Base-by-base conservation (phyloP, 176 grass and related monocot species). In the Aegilops tauschii region DNA sequence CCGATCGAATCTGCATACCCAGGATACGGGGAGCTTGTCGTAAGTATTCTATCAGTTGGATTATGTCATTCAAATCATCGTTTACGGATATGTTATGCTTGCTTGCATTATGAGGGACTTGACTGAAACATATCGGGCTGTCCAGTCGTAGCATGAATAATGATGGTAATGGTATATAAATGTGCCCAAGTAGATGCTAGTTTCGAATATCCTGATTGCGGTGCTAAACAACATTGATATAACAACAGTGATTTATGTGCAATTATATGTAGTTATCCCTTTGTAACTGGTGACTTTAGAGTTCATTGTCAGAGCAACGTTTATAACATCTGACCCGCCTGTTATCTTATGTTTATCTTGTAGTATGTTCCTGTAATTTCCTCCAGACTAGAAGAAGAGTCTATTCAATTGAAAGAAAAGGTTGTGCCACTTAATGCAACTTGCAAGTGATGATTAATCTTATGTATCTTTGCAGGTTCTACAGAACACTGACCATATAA, bases 1-100 rank as follows among this genome's bases (percentile, higher is more conserved):
- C 92, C 96, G 5, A 98, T 98, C 68, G 96, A 98, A 90, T 98
- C 96, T 88, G 96, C 96, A 82, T 98, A 96, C 81, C 96, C 96
- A 73, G 93, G 96, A 75, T 98, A 90, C 31, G 96, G 93, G 61
- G 93, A 98, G 68, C 93, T 98, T 5, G 84, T 98, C 76, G 93
- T 98, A 91, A 96, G 96, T 87, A 27, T 74, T 49, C 9, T 83
- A 18, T 2, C 76, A 62, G 3, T 75, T 80, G 85, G 40, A 79
- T 39, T 71, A 54, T 79, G 21, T 36, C 9, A 13, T 76, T 63
- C 59, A 76, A 5, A 65, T 52, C 29, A 65, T 65, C 23, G 7
- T 72, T 3, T 23, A 8, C 10, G n/a, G 6, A 73, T 36, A n/a
- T 64, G 29, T 79, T 61, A 71, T 27, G 49, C 54, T 18, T 86